Evolutionary conservation across 345 rosid species (phyloP).

Genomic region (Aurinia saxatilis): DNA sequence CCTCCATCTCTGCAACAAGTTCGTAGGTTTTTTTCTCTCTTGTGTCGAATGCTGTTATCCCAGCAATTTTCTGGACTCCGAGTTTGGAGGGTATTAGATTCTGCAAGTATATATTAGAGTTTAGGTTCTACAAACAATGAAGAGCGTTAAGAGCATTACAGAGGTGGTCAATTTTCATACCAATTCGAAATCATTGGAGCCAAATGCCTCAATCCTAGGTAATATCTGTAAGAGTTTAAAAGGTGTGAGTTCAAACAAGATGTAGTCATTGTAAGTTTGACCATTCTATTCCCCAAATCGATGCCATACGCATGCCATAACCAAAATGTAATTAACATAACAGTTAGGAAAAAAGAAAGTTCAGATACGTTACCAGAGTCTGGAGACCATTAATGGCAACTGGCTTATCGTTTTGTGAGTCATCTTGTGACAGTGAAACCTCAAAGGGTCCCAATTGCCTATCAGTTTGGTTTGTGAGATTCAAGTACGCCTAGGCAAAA

Average conservation of each 20-base stretch:
- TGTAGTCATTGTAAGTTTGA: not conserved
- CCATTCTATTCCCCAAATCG: too few relatives aligned
- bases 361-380: conserved; percentile 48
- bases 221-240: conserved; percentile 44
- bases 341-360: not conserved
- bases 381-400: conserved; percentile 79
- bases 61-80: conserved; percentile 76
- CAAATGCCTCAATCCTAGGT: conserved; percentile 63
- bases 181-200: conserved; percentile 58
- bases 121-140: not conserved
- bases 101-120: conserved; percentile 33
- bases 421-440: conserved; percentile 57
- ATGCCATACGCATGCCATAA: not conserved
- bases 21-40: conserved; percentile 56
- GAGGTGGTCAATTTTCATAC: conserved; percentile 32
- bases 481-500: conserved; percentile 54
- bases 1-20: conserved; percentile 82
- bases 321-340: not conserved
- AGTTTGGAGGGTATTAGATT: conserved; percentile 73
- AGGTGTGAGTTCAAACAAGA: conserved; percentile 12
- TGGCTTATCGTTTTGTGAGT: conserved; percentile 48
- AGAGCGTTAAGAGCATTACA: not conserved
- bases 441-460: conserved; percentile 77
- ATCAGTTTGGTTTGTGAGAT: conserved; percentile 70
- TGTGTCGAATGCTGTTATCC: conserved; percentile 66